Conservation (phyloP, 768 basidiomycete genomes). For the Boletus pseudo-olivaceus region DNA sequence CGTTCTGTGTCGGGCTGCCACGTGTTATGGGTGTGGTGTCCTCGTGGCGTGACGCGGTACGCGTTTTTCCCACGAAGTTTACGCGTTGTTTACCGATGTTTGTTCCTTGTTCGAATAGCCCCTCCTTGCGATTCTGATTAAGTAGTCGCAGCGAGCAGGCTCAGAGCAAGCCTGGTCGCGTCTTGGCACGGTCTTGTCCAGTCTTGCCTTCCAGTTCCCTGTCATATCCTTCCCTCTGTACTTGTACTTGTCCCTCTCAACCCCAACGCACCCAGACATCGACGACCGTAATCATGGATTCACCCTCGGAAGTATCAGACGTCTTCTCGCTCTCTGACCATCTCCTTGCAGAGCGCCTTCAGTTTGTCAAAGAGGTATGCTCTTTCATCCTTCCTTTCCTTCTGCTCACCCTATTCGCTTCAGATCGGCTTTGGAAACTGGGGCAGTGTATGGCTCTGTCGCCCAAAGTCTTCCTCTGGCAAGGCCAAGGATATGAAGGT, state of each 20-base stretch:
- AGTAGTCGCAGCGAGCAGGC: not conserved
- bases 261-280: not conserved
- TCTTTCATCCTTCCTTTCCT: not conserved
- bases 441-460: conserved; percentile 86
- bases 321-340: conserved; percentile 76
- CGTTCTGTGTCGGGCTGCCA: not conserved
- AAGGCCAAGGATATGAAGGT: conserved; percentile 52
- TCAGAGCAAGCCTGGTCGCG: not conserved
- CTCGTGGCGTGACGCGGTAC: conserved; percentile 17
- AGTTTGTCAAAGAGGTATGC: conserved; percentile 71
- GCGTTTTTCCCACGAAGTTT: conserved; percentile 23
- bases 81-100: conserved; percentile 32
- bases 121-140: not conserved
- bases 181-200: not conserved
- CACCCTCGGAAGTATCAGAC: conserved; percentile 38
- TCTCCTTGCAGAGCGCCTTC: conserved; percentile 62
- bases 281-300: conserved; percentile 21
- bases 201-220: not conserved
- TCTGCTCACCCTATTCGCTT: conserved; percentile 3
- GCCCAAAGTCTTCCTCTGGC: conserved; percentile 48
- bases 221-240: conserved; percentile 14
- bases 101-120: conserved; percentile 25
- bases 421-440: conserved; percentile 94
- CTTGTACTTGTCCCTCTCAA: conserved; percentile 12
- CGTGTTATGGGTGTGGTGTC: conserved; percentile 16